phyloP scores from a whole-genome alignment of 352 stramenopile genomes.

The Halophytophthora polymorphica region DNA sequence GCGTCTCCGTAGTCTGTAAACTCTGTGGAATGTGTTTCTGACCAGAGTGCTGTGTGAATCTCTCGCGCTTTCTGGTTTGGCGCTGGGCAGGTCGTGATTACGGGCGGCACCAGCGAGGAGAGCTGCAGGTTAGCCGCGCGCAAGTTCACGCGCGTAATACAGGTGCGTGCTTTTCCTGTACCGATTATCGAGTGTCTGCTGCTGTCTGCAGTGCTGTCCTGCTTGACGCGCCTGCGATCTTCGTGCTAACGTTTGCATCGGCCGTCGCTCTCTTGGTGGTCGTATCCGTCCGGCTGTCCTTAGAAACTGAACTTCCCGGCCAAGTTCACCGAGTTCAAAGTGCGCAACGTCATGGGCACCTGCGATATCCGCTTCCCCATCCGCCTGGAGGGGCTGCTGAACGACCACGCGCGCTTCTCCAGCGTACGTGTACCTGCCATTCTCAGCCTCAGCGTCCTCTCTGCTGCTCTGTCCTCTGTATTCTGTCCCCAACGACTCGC shows the following conservation, averaged over 20 bases:
- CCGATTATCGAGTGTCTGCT: not conserved
- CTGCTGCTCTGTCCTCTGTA: not conserved
- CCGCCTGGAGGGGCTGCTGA: constrained; percentile 97
- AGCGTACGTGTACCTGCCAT: constrained; percentile 71
- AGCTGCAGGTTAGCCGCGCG: constrained; percentile 77
- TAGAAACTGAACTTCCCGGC: constrained; percentile 89
- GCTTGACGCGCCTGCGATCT: not conserved
- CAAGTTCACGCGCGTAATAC: constrained; percentile 86
- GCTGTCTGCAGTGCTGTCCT: not conserved
- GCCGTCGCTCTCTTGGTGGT: not conserved
- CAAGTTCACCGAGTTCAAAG: constrained; percentile 88
- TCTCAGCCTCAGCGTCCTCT: too few species aligned
- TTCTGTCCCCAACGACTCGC: not conserved
- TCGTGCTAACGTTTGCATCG: too few species aligned
- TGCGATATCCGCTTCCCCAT: constrained; percentile 98
- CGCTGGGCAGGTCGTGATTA: constrained; percentile 79
- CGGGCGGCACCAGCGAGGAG: constrained; percentile 77
- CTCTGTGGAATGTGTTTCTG: not conserved
- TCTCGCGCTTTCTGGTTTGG: not conserved
- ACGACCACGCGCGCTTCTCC: constrained; percentile 94
- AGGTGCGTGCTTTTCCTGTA: constrained; percentile 29
- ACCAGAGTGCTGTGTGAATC: not conserved
- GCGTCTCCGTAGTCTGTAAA: not conserved
- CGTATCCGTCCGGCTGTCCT: not conserved
- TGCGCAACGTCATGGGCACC: constrained; percentile 98